These are phyloP conservation scores for Capsicum rhomboideum DNA, from an alignment of 257 asterid species.

Conservation along the genomic window DNA sequence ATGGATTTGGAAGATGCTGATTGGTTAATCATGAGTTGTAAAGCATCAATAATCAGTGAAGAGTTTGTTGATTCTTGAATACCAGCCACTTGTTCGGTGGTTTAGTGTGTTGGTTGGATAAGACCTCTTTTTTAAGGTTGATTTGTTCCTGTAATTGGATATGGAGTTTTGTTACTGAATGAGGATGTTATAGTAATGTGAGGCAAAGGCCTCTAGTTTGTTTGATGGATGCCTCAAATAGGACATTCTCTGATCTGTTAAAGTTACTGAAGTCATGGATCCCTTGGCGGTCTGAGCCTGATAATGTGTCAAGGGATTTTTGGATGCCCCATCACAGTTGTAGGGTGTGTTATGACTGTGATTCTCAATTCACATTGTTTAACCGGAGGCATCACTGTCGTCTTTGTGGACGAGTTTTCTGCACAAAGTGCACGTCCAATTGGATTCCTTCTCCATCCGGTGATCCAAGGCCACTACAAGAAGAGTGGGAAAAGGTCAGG, in stretches of 20 bases:
- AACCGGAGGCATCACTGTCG: slow-evolving; percentile 98
- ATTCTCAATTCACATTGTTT: slow-evolving; percentile 68
- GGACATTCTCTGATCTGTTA: slow-evolving; percentile 51
- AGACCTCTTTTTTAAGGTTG: neutral
- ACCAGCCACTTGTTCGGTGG: too few relatives aligned
- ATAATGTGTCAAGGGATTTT: slow-evolving; percentile 84
- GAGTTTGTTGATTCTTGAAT: neutral
- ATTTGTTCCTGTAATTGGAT: slow-evolving; percentile 16
- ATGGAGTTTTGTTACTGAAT: slow-evolving; percentile 40
- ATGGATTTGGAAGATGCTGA: neutral
- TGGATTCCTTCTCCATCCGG: slow-evolving; percentile 46
- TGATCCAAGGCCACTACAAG: slow-evolving; percentile 25
- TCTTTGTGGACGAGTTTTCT: slow-evolving; percentile 79
- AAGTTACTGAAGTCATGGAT: slow-evolving; percentile 68
- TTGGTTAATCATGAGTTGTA: neutral
- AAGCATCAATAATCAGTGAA: slow-evolving; percentile 1
- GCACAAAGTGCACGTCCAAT: slow-evolving; percentile 79
- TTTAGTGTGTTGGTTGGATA: neutral
- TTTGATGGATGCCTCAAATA: slow-evolving; percentile 41
- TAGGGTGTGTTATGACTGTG: slow-evolving; percentile 95
- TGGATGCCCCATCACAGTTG: slow-evolving; percentile 99
- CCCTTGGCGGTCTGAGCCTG: slow-evolving; percentile 71
- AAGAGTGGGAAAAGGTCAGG: slow-evolving; percentile 73
- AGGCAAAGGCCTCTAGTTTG: slow-evolving; percentile 26
- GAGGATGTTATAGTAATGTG: slow-evolving; percentile 72